These are phyloP conservation scores for Cucumis cinereus DNA, from an alignment of 306 rosid species.

Conservation along the genomic window DNA sequence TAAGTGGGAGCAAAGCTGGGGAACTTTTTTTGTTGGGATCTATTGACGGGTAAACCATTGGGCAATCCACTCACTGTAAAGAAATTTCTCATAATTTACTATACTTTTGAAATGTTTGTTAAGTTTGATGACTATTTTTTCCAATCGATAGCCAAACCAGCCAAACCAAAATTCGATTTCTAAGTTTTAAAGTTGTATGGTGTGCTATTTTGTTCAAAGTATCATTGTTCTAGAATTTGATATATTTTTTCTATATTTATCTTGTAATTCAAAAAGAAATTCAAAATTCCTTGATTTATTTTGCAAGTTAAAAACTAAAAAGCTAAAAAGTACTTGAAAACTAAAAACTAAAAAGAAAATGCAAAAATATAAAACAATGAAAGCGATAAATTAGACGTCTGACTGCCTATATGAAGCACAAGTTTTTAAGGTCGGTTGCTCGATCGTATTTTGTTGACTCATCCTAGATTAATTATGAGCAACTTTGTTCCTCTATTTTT, in stretches of 20 bases:
- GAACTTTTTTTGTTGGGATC: slow-evolving; percentile 89
- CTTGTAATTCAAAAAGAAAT: too few relatives aligned
- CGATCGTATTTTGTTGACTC: too few relatives aligned
- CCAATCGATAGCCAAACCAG: not conserved
- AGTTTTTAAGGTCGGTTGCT: too few relatives aligned
- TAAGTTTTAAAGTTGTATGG: not conserved
- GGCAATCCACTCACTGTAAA: slow-evolving; percentile 59
- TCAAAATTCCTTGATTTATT: too few relatives aligned
- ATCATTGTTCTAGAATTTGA: not conserved
- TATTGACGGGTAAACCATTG: slow-evolving; percentile 64
- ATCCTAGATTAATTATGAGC: too few relatives aligned
- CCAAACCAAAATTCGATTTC: not conserved
- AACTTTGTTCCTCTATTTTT: too few relatives aligned
- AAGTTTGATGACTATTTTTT: not conserved
- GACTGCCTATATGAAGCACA: too few relatives aligned
- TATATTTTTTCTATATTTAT: not conserved
- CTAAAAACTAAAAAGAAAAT: too few relatives aligned
- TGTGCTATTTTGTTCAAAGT: not conserved
- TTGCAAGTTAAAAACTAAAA: too few relatives aligned
- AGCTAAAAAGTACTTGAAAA: too few relatives aligned
- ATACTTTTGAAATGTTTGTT: not conserved
- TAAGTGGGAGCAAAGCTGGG: slow-evolving; percentile 89
- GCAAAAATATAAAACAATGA: too few relatives aligned
- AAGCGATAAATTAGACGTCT: too few relatives aligned
- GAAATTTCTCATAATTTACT: not conserved